Evolutionary conservation across 768 basidiomycete species (phyloP).

Genomic region (Amanita muscaria): DNA sequence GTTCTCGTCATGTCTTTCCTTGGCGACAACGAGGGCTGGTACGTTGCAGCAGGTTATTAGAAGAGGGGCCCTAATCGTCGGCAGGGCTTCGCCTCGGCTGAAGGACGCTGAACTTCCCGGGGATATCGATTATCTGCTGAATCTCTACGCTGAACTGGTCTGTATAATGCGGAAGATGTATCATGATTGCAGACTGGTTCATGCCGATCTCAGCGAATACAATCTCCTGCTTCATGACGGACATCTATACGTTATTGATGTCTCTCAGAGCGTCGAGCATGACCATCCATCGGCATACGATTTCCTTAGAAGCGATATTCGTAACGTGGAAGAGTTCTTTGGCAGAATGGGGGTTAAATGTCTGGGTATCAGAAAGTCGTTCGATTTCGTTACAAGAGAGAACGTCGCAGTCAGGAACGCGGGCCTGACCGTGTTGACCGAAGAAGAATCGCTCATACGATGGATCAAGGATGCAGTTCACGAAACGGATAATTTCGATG

Average conservation of each 20-base stretch:
- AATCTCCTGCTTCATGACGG: constrained; percentile 83
- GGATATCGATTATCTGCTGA: constrained; percentile 19
- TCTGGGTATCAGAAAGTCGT: constrained; percentile 73
- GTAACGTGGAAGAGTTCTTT: constrained; percentile 93
- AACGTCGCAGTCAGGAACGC: constrained; percentile 18
- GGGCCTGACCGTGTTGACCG: constrained; percentile 20
- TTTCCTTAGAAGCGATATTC: constrained; percentile 87
- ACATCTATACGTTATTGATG: constrained; percentile 92
- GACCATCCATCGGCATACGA: constrained; percentile 96
- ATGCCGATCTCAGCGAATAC: constrained; percentile 97
- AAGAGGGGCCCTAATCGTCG: not conserved
- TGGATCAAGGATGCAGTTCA: constrained; percentile 34
- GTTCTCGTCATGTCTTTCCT: constrained; percentile 94
- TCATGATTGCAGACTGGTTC: constrained; percentile 86
- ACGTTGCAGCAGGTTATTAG: constrained; percentile 20
- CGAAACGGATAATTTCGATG: no score
- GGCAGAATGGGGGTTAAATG: constrained; percentile 61
- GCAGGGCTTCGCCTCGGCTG: constrained; percentile 84
- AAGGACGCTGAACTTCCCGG: constrained; percentile 67
- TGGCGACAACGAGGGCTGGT: constrained; percentile 78
- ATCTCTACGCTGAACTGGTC: constrained; percentile 75
- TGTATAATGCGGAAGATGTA: constrained; percentile 78
- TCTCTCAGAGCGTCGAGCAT: constrained; percentile 97
- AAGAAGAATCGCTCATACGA: constrained; percentile 28
- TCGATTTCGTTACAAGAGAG: constrained; percentile 80